phyloP scores from a whole-genome alignment of 192 early-diverging fungal species.

The Allomyces arbusculus region DNA sequence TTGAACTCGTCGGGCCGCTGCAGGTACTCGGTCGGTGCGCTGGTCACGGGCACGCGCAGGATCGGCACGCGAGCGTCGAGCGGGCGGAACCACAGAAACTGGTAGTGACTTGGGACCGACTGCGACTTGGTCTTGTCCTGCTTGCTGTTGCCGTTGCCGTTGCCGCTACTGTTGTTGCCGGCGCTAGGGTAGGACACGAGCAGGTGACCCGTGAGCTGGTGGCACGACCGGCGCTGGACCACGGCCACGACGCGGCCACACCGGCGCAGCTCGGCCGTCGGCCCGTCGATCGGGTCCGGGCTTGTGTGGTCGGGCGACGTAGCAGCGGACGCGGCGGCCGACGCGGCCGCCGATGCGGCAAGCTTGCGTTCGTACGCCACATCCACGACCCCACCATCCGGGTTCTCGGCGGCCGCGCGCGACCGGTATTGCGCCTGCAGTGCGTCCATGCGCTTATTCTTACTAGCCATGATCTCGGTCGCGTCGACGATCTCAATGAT shows the following conservation, averaged over 20 bases:
- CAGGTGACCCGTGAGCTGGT: constrained; percentile 4
- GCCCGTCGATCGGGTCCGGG: neutral
- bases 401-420: constrained; percentile 18
- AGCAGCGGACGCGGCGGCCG: constrained; percentile 8
- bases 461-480: constrained; percentile 33
- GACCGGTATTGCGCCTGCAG: constrained; percentile 29
- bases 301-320: too few relatives aligned
- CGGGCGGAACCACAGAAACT: neutral
- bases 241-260: neutral
- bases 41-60: neutral
- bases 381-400: constrained; percentile 30
- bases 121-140: constrained; percentile 3
- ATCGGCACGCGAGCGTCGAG: neutral
- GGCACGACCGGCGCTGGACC: neutral
- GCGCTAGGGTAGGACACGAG: constrained; percentile 11
- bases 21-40: neutral
- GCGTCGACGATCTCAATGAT: constrained; percentile 50
- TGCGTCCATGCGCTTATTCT: constrained; percentile 31
- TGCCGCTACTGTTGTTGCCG: constrained; percentile 9
- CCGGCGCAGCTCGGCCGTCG: neutral
- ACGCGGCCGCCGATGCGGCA: constrained; percentile 25
- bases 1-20: neutral
- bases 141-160: constrained; percentile 7
- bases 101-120: neutral
- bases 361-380: constrained; percentile 25